Percentiles rank a stretch among this genome's conserved stretches.
phyloP scores from a whole-genome alignment of 1,284 basidiomycete species.

The Thelephora terrestris region DNA sequence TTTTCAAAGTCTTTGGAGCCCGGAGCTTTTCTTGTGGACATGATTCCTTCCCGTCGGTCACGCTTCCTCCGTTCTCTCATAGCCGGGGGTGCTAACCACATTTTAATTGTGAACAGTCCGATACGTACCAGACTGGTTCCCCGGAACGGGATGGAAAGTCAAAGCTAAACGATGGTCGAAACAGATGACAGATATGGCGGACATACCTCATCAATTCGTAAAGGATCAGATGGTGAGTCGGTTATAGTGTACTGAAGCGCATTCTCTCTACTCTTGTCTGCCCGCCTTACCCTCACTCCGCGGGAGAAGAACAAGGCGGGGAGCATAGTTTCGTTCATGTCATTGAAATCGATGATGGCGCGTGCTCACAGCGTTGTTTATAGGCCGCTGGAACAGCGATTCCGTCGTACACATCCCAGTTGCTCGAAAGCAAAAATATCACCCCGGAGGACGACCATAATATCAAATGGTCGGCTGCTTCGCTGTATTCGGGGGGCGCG shows the following conservation, averaged over 20 bases:
- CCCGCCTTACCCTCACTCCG: no score
- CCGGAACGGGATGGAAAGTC: conserved; percentile 14
- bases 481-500: conserved; percentile 32
- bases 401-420: conserved; percentile 18
- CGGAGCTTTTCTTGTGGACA: conserved; percentile 7
- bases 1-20: conserved; percentile 7
- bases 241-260: no score
- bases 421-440: conserved; percentile 13
- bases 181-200: background rate
- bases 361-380: no score
- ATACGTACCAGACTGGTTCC: conserved; percentile 17
- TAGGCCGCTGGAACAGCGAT: conserved; percentile 19
- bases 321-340: no score
- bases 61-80: no score
- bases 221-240: conserved; percentile 9
- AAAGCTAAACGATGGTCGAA: background rate
- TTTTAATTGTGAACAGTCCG: no score
- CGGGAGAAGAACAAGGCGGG: no score
- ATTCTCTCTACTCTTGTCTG: no score
- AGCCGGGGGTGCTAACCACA: no score
- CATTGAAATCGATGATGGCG: no score
- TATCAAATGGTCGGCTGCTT: conserved; percentile 20
- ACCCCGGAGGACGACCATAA: conserved; percentile 6
- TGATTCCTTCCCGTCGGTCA: conserved; percentile 12
- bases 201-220: conserved; percentile 5